Evolutionary conservation across 192 early-diverging fungal genomes (phyloP).

Genomic region (Physocladia obscura): DNA sequence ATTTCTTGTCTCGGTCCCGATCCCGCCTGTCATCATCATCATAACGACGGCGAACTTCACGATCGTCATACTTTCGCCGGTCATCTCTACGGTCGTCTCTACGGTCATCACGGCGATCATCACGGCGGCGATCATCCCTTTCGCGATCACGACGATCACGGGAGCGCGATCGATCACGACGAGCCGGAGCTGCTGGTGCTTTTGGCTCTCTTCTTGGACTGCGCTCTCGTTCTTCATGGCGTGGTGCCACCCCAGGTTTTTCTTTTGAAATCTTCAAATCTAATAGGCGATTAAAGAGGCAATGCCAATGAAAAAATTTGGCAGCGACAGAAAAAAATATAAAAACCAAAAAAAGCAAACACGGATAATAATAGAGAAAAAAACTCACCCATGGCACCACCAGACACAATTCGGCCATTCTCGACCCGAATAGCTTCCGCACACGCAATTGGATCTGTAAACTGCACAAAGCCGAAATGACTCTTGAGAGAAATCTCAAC

Average conservation of each 20-base stretch:
- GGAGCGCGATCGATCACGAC: conserved; percentile 3
- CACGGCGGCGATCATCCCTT: conserved; percentile 1
- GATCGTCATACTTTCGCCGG: conserved; percentile 14
- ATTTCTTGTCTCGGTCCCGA: neutral
- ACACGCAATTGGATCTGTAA: conserved; percentile 43
- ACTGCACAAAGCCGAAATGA: conserved; percentile 56
- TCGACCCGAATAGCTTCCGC: conserved; percentile 44
- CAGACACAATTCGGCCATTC: conserved; percentile 41
- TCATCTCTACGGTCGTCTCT: conserved; percentile 7
- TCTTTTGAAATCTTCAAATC: conserved; percentile 47
- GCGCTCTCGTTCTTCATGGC: neutral
- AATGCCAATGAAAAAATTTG: neutral
- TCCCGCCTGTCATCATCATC: too few relatives aligned
- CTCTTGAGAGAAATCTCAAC: conserved; percentile 51
- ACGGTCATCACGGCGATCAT: conserved; percentile 25
- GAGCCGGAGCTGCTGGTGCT: too few relatives aligned
- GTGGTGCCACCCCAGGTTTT: conserved; percentile 2
- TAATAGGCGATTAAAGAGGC: conserved; percentile 12
- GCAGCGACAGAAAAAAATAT: neutral
- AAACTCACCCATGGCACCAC: conserved; percentile 46
- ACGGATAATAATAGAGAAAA: conserved; percentile 14
- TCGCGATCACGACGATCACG: neutral
- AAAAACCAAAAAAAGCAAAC: neutral
- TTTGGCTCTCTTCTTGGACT: conserved; percentile 1
- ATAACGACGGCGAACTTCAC: neutral